Conservation (phyloP, 208 protist genomes). For the Balamuthia mandrillaris region DNA sequence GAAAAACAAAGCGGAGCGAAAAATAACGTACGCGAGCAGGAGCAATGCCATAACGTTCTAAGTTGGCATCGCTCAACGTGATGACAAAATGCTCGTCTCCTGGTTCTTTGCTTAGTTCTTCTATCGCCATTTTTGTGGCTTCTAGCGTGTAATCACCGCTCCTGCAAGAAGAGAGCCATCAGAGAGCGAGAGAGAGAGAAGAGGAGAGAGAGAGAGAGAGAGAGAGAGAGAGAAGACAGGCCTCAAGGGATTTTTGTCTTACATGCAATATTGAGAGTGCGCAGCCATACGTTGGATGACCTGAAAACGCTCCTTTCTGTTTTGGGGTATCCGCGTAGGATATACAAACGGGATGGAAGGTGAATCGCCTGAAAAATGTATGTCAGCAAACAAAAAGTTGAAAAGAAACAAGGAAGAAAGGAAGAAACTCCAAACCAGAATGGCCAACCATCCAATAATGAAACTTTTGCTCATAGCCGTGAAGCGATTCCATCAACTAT, state of each 20-base stretch:
- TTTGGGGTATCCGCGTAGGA: neutral
- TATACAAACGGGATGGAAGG: constrained; percentile 66
- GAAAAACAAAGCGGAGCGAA: neutral
- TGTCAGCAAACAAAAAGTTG: neutral
- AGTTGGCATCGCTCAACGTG: constrained; percentile 88
- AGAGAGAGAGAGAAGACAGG: constrained; percentile 73
- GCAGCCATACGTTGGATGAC: constrained; percentile 84
- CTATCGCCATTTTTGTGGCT: constrained; percentile 17
- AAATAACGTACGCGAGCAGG: neutral
- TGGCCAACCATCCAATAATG: constrained; percentile 82
- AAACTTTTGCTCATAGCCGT: constrained; percentile 80
- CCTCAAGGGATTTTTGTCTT: constrained; percentile 15
- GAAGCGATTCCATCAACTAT: constrained; percentile 78
- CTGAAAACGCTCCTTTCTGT: constrained; percentile 31
- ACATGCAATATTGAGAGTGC: constrained; percentile 89
- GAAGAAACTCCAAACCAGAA: no score
- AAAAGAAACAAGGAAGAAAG: neutral
- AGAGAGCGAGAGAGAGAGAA: constrained; percentile 72
- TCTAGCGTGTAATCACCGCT: constrained; percentile 53
- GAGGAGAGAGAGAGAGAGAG: constrained; percentile 75
- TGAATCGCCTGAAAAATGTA: constrained; percentile 69
- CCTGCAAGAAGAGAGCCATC: neutral
- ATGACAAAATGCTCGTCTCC: constrained; percentile 88
- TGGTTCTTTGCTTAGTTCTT: constrained; percentile 63
- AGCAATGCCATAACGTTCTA: constrained; percentile 84